Evolutionary conservation across 2,329 filamentous ascomycete species (phyloP).

Genomic region (Colletotrichum orchidophilum): DNA sequence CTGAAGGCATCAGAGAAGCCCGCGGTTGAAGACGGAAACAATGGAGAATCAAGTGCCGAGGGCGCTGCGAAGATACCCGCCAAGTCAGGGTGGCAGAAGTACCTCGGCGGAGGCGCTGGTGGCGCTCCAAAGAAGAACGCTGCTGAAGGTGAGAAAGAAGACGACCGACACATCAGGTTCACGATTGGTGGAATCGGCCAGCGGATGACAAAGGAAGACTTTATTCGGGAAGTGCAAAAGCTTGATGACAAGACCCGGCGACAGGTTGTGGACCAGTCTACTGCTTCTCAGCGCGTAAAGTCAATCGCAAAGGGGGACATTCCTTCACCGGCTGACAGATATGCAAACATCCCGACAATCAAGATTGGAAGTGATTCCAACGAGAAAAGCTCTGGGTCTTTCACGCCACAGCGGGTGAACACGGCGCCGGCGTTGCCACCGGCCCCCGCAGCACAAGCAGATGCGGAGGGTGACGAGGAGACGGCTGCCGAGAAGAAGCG

Average conservation of each 20-base stretch:
- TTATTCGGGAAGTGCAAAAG: slow-evolving; percentile 77
- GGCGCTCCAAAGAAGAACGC: slow-evolving; percentile 47
- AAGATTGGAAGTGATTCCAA: slow-evolving; percentile 8
- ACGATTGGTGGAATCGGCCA: slow-evolving; percentile 77
- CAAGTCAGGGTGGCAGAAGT: slow-evolving; percentile 63
- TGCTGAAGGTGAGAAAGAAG: slow-evolving; percentile 60
- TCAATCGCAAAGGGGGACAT: slow-evolving; percentile 56
- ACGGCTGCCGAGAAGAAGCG: slow-evolving; percentile 76
- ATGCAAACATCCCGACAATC: slow-evolving; percentile 18
- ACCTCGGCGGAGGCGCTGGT: slow-evolving; percentile 49
- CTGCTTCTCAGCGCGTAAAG: slow-evolving; percentile 59
- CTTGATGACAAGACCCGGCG: slow-evolving; percentile 73
- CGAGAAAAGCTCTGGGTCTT: slow-evolving; percentile 9
- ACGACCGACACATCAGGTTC: slow-evolving; percentile 79
- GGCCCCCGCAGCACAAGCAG: slow-evolving; percentile 23
- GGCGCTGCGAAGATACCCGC: slow-evolving; percentile 49
- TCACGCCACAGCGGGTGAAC: slow-evolving; percentile 16
- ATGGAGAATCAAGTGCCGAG: slow-evolving; percentile 43
- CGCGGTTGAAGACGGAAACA: slow-evolving; percentile 41
- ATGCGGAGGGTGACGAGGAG: slow-evolving; percentile 56
- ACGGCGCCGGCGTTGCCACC: neutral
- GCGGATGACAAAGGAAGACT: slow-evolving; percentile 83
- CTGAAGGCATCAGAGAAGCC: slow-evolving; percentile 52
- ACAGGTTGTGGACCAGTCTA: slow-evolving; percentile 62
- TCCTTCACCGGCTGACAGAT: neutral